Evolutionary conservation across 2,329 filamentous ascomycete genomes (phyloP), one percentile per base, ranked within the genome.

Genomic region (Aspergillus aculeatinus): DNA sequence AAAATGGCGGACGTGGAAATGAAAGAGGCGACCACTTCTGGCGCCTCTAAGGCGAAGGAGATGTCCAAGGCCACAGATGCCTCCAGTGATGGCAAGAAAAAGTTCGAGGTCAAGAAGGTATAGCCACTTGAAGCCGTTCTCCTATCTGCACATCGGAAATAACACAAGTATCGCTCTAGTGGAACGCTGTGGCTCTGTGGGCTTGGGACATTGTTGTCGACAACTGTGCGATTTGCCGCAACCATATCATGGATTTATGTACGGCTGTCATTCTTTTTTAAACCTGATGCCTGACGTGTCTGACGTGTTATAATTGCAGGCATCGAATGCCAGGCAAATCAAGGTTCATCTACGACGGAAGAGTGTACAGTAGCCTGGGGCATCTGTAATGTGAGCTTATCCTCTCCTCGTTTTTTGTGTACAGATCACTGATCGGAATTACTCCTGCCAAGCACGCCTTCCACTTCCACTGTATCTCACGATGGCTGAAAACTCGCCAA

Each of bases 181-280:
- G 95, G 95, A 98, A 98, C 71, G 95, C 95, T 0, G 95, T 99
- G 55, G 93, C 95, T 47, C 84, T 99, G 2, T 99, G 95, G 95
- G 95, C 95, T 0, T 99, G 95, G 95, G 95, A 99, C 75, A 99
- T 99, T 61, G 93, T 98, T 33, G 95, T 99, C 63, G 95, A 99
- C 80, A 99, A 99, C 84, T 99, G 95, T 76, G 95, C 95, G 71
- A 99, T 99, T 75, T 99, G 95, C 83, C 87, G 95, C 75, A 99
- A 99, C 77, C 95, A 99, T 77, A 99, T 99, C 78, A 99, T 99
- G 95, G 95, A 99, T 77, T 84, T 99, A 29, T 99, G 95, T 92
- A 81, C 69, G 87, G 33, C 12, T 35, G 11, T 35, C 33, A 35
- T 77, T 48, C 14, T 42, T 35, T 33, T 44, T 21, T 51, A 48